Percentiles rank a stretch among this genome's conserved stretches.
phyloP scores from a whole-genome alignment of 495 filamentous ascomycete genomes.

The Aspergillus nanangensis region DNA sequence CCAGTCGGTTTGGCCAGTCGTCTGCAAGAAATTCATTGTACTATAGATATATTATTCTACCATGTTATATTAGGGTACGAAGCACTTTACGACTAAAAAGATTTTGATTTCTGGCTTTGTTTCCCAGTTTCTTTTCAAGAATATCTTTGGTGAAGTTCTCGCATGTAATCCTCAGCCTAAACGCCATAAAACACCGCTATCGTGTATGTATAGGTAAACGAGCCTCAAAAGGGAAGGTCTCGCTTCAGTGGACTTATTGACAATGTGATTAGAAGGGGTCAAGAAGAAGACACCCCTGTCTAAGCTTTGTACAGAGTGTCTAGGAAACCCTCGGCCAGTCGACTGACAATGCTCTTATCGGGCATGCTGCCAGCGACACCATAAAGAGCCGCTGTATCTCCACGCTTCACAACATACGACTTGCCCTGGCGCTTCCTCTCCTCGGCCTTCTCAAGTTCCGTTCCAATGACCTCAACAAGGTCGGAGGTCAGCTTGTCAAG shows the following conservation, averaged over 20 bases:
- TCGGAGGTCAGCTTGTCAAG: conserved; percentile 73
- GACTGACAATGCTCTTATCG: conserved; percentile 90
- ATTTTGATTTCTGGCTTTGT: too few species aligned
- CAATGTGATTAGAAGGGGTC: conserved; percentile 5
- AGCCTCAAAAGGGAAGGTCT: background rate
- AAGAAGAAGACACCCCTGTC: conserved; percentile 11
- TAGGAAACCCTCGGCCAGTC: conserved; percentile 85
- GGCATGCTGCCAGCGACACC: conserved; percentile 93
- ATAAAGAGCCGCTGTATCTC: conserved; percentile 84
- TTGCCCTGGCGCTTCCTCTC: conserved; percentile 67
- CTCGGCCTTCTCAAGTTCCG: conserved; percentile 69
- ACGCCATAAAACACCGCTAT: conserved; percentile 7
- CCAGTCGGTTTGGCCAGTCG: too few species aligned
- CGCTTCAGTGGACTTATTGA: conserved; percentile 10
- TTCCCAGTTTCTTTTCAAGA: too few species aligned
- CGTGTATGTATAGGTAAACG: conserved; percentile 1
- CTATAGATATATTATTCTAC: conserved; percentile 21
- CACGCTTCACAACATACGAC: conserved; percentile 40
- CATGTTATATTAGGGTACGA: conserved; percentile 9
- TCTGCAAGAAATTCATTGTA: conserved; percentile 22
- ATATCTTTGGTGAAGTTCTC: too few species aligned
- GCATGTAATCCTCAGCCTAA: background rate
- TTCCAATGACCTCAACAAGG: conserved; percentile 71
- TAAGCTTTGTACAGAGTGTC: conserved; percentile 95
- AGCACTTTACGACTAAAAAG: background rate